Conservation (phyloP, 2,329 filamentous ascomycete genomes). For the Didymella keratinophila region DNA sequence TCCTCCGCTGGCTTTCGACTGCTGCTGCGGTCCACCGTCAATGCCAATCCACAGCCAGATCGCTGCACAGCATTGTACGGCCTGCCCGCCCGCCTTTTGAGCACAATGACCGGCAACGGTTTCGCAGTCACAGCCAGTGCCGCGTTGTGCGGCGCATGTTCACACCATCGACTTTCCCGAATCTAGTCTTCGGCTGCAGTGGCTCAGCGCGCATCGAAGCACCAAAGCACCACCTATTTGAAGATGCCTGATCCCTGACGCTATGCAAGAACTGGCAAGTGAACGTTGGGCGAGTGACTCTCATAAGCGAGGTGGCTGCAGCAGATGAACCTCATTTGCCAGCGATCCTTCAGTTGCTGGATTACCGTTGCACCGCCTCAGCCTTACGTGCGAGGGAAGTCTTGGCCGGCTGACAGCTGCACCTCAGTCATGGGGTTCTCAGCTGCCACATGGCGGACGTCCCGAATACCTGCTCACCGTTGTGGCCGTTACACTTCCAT, state of each 20-base stretch:
- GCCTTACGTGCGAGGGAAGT: conserved; percentile 18
- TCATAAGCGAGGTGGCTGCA: conserved; percentile 23
- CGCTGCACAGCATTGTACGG: conserved; percentile 2
- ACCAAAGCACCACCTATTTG: conserved; percentile 10
- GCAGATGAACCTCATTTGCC: conserved; percentile 13
- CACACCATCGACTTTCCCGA: conserved; percentile 1
- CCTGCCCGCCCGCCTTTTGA: neutral
- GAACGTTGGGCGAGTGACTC: neutral
- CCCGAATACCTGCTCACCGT: conserved; percentile 15
- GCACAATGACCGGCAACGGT: conserved; percentile 1
- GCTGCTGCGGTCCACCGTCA: neutral
- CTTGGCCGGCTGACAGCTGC: conserved; percentile 26
- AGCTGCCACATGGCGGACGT: conserved; percentile 22
- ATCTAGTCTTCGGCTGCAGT: conserved; percentile 9
- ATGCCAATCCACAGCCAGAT: neutral
- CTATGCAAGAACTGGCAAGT: conserved; percentile 1
- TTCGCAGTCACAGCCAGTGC: conserved; percentile 9
- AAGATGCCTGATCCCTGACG: conserved; percentile 1
- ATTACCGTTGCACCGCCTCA: conserved; percentile 23
- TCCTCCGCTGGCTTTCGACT: neutral
- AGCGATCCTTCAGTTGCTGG: conserved; percentile 2
- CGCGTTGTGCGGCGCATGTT: conserved; percentile 14
- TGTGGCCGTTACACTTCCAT: neutral
- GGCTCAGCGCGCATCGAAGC: conserved; percentile 9
- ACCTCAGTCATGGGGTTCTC: conserved; percentile 27